Evolutionary conservation across 2,329 filamentous ascomycete genomes (phyloP), one percentile per base, ranked within the genome.

Genomic region (Aspergillus sp.): DNA sequence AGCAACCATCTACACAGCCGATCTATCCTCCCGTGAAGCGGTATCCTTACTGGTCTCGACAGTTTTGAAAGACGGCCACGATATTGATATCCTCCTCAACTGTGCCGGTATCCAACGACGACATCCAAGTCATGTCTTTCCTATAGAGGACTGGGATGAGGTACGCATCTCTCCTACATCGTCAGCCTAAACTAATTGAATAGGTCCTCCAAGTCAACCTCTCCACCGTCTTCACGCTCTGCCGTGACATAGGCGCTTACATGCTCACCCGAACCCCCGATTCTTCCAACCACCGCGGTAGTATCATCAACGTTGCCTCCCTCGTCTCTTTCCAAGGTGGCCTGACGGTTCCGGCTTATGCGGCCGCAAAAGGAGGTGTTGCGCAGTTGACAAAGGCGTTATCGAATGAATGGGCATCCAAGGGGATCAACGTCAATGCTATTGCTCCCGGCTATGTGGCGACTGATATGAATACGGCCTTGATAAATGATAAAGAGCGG

Each of bases 401-500:
- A 45, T 82, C 83, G 35, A 95, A 95, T 62, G 88, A 94, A 70
- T 95, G 90, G 90, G 81, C 84, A 0, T 66, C 73, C 10, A 77
- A 82, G 58, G 89, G 89, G 2, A 77, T 95, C 48, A 88, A 79
- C 1, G 89, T 95, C 33, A 95, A 95, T 65, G 88, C 86, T 6
- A 88, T 95, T 59, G 89, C 90, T 2, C 90, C 90, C 0, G 90
- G 90, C 0, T 95, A 95, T 66, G 87, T 95, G 55, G 86, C 81
- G 39, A 95, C 90, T 12, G 90, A 95, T 47, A 95, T 95, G 90
- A 96, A 95, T 64, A 78, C 76, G 53, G 90, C 89, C 3, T 68
- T 96, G 59, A 79, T 95, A 33, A 78, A 82, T 39, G 83, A 95
- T 65, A 67, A 77, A 57, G 78, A 77, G 52, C 73, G 90, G 31